Base-by-base conservation (phyloP, 495 filamentous ascomycete genomes). In the Trichocladium uniseriatum region DNA sequence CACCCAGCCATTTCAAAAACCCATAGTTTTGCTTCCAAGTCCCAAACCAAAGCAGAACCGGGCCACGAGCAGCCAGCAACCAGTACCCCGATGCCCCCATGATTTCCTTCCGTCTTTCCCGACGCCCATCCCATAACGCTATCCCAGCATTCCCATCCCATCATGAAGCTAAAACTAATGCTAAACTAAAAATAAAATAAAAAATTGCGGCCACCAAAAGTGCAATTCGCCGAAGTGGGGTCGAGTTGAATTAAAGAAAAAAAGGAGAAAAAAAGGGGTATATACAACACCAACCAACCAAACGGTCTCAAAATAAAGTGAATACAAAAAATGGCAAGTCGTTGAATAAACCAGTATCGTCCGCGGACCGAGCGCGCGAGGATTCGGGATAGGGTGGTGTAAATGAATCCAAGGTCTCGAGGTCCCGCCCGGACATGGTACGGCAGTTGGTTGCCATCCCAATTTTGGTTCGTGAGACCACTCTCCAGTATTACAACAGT, bases 401-500 rank as follows among this genome's bases (percentile, higher is more conserved):
- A 8, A 27, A 27, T 6, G 31, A 24, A 24, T 27, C 38, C 38
- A 41, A 27, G 20, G 38, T 24, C 38, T 27, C 38, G 15, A 15
- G 38, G 4, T 41, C 14, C 35, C 24, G 24, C 11, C 31, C 10
- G 31, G 31, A 2, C 13, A 32, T 32, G 31, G 10, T 10, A 6
- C 5, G 27, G 27, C 27, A 29, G 5, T 5, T 32, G 2, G 7
- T 32, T 32, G 31, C 13, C 7, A 11, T 18, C 37, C 37, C 37
- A 39, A 21, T 38, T 21, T 38, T 20, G 37, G 5, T 6, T 20
- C 3, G 10, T 20, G 37, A 19, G 16, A 21, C 24, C 24, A 27
- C 24, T 27, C 24, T 8, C 3, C 24, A 27, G 24, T 28, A 51
- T 51, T 51, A 51, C 40, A 51, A 51, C 38, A 44, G 32, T 51